Evolutionary conservation across 1,284 basidiomycete species (phyloP), one percentile per base, ranked within the genome.

Genomic region (Ceratobasidium papillatum): DNA sequence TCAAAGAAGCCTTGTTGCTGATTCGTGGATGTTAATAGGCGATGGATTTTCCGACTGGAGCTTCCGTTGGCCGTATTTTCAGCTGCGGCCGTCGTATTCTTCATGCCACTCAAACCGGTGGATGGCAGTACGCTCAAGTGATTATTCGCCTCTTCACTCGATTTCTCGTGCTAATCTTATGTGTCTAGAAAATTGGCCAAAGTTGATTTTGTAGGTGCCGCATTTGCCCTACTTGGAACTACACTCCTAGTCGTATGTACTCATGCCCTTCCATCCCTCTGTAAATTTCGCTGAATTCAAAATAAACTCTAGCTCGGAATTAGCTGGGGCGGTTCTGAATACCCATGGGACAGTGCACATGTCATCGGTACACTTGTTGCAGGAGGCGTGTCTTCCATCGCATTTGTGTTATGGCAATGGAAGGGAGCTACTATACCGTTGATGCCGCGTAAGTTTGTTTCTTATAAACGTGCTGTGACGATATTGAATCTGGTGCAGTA

Each of bases 331-430:
- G 63, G 63, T 5, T 51, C 63, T 32, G 63, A 52, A 25, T 38
- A 65, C 30, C 27, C 63, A 5, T 65, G 63, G 63, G 7, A 36
- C 3, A 65, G 63, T 30, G 63, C 12, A 3, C 63, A 49, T 34
- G 63, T 65, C 5, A 49, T 65, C 2, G 63, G 43, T 5, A 49
- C 63, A 14, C 43, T 65, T 27, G n/a, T 49, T 43, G 30, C 27
- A 1, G 63, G 63, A 51, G 25, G 43, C 22, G 47, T 49, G 11
- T 36, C 45, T n/a, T 30, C 43, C 9, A 22, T 49, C 3, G 63
- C 43, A n/a, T 86, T 85, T 76, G 66, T 84, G 2, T 68, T 81
- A 4, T 83, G 83, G 58, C 84, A 86, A 78, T 81, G 81, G 69
- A 82, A 81, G 59, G 51, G 83, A 1, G 82, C 83, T 12, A 65